phyloP scores from a whole-genome alignment of 2,329 filamentous ascomycete genomes.

The Clonostachys chloroleuca region DNA sequence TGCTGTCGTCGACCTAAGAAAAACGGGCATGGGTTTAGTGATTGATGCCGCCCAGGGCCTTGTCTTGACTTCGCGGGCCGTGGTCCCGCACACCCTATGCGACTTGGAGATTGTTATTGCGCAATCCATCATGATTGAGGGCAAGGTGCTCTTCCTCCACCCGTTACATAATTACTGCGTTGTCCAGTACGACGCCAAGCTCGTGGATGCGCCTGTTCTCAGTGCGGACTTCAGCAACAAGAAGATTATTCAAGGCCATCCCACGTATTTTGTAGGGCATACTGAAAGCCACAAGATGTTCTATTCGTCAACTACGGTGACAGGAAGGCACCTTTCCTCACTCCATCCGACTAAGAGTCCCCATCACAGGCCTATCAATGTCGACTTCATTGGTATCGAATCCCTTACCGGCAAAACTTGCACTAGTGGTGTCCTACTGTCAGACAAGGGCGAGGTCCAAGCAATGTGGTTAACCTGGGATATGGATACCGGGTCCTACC shows the following conservation, averaged over 20 bases:
- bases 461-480: conserved; percentile 97
- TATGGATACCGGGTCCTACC: conserved; percentile 95
- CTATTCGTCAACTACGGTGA: conserved; percentile 89
- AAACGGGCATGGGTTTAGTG: conserved; percentile 92
- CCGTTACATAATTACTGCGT: conserved; percentile 96
- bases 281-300: conserved; percentile 94
- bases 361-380: conserved; percentile 89
- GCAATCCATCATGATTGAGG: conserved; percentile 91
- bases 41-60: conserved; percentile 95
- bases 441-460: conserved; percentile 86
- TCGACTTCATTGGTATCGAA: conserved; percentile 96
- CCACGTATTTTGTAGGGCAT: conserved; percentile 97
- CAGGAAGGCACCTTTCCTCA: conserved; percentile 97
- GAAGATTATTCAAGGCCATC: conserved; percentile 85
- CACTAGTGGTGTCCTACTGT: conserved; percentile 86
- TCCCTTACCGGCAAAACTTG: conserved; percentile 88
- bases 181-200: conserved; percentile 85
- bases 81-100: conserved; percentile 94
- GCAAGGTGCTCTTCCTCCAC: conserved; percentile 92
- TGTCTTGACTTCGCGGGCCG: conserved; percentile 88
- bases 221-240: conserved; percentile 79
- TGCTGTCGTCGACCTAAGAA: conserved; percentile 91
- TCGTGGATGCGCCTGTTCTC: conserved; percentile 89
- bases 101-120: conserved; percentile 95
- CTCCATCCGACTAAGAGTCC: conserved; percentile 87